Conservation (phyloP, 1,284 basidiomycete genomes). For the Abortiporus biennis region DNA sequence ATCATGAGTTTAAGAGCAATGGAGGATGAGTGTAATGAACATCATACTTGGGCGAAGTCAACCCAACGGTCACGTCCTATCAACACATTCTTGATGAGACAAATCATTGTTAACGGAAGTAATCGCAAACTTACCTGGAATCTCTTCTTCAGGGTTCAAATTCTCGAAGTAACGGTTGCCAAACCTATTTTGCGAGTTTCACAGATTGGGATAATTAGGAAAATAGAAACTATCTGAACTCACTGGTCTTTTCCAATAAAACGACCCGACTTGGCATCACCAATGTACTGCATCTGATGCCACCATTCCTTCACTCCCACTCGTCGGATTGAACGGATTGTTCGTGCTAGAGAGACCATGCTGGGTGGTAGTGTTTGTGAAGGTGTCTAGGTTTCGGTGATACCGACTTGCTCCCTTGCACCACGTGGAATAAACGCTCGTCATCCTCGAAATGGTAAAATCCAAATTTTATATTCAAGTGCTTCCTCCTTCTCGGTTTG, state of each 20-base stretch:
- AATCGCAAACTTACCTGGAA: conserved; percentile 60
- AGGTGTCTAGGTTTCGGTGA: background rate
- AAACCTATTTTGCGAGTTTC: conserved; percentile 43
- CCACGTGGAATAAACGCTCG: background rate
- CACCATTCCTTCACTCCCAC: conserved; percentile 82
- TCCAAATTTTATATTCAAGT: too few relatives aligned
- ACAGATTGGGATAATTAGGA: too few relatives aligned
- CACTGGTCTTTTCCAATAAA: conserved; percentile 81
- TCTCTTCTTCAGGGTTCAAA: conserved; percentile 74
- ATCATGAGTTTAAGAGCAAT: background rate
- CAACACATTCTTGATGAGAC: background rate
- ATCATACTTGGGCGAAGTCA: conserved; percentile 75
- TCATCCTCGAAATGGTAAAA: too few relatives aligned
- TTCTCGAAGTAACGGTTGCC: conserved; percentile 94
- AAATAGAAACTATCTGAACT: conserved; percentile 25
- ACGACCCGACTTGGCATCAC: conserved; percentile 83
- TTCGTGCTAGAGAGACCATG: conserved; percentile 74
- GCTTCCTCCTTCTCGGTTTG: too few relatives aligned
- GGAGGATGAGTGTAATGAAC: background rate
- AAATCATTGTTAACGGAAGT: background rate
- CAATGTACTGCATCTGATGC: conserved; percentile 83
- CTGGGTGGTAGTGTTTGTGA: conserved; percentile 10
- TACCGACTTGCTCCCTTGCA: background rate
- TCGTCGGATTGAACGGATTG: conserved; percentile 67
- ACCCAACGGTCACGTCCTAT: conserved; percentile 93